Conservation (phyloP, 2,329 filamentous ascomycete species). For the Ceratocystis cacaofunesta region DNA sequence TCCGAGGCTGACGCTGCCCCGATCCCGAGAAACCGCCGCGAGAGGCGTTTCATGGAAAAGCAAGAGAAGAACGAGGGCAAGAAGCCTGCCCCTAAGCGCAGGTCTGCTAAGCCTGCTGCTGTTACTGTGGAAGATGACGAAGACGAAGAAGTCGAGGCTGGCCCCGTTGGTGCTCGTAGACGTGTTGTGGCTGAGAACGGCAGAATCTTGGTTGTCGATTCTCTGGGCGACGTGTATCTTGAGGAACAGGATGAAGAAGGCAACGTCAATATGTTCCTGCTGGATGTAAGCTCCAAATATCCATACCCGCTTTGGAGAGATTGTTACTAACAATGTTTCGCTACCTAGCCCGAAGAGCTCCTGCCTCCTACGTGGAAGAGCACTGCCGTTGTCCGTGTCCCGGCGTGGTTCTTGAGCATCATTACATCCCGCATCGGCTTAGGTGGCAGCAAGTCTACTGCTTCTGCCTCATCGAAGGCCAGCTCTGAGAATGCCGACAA, state of each 20-base stretch:
- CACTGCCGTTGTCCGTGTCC: constrained; percentile 68
- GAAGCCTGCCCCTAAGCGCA: constrained; percentile 34
- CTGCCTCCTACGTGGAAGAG: constrained; percentile 60
- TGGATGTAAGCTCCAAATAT: constrained; percentile 53
- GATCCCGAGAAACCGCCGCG: constrained; percentile 61
- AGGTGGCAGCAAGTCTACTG: constrained; percentile 15
- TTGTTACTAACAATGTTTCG: neutral
- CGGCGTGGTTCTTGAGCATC: constrained; percentile 48
- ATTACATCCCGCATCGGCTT: constrained; percentile 35
- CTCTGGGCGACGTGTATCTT: constrained; percentile 82
- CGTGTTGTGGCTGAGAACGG: constrained; percentile 86
- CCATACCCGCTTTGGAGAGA: neutral
- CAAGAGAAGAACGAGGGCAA: constrained; percentile 58
- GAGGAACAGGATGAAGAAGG: constrained; percentile 85
- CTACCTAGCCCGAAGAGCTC: constrained; percentile 59
- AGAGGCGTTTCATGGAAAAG: constrained; percentile 78
- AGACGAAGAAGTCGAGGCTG: constrained; percentile 35
- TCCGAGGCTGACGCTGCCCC: constrained; percentile 31
- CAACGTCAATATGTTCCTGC: constrained; percentile 63
- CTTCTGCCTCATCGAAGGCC: constrained; percentile 20
- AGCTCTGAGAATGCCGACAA: constrained; percentile 27
- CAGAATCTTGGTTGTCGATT: constrained; percentile 86
- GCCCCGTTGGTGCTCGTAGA: constrained; percentile 65
- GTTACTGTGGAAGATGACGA: constrained; percentile 28
- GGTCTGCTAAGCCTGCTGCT: constrained; percentile 23